phyloP scores from a whole-genome alignment of 805 yeast genomes.

The Teunomyces funiuensis region DNA sequence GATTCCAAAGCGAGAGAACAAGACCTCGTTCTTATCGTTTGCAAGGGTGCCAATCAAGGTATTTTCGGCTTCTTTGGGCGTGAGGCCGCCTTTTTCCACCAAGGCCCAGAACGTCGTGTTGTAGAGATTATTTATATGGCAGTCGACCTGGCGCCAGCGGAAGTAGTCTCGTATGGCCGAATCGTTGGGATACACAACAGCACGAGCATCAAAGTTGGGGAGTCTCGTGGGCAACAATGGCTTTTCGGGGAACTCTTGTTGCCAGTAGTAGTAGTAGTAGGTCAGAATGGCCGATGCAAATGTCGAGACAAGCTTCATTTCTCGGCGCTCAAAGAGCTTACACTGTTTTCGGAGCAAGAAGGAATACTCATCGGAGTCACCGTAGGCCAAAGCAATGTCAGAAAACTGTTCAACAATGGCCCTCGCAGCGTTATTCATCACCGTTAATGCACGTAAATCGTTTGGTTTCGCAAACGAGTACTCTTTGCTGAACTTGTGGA shows the following conservation, averaged over 20 bases:
- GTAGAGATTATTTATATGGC: constrained; percentile 91
- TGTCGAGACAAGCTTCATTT: constrained; percentile 74
- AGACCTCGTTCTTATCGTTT: constrained; percentile 83
- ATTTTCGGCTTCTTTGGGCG: constrained; percentile 80
- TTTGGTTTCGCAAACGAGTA: constrained; percentile 87
- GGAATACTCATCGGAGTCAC: constrained; percentile 94
- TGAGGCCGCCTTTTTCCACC: constrained; percentile 64
- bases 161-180: constrained; percentile 72
- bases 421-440: constrained; percentile 81
- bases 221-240: constrained; percentile 52
- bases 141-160: constrained; percentile 94
- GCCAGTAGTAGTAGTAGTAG: constrained; percentile 71
- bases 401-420: constrained; percentile 62
- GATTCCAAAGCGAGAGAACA: constrained; percentile 73
- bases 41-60: constrained; percentile 74
- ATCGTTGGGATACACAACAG: constrained; percentile 76
- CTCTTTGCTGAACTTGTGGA: constrained; percentile 75
- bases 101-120: constrained; percentile 92
- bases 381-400: constrained; percentile 81
- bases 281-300: constrained; percentile 83
- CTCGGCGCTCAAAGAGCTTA: constrained; percentile 78
- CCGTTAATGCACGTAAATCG: constrained; percentile 68
- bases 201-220: constrained; percentile 91
- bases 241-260: constrained; percentile 49
- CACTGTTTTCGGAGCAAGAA: constrained; percentile 68